Evolutionary conservation across 2,329 filamentous ascomycete species (phyloP), one percentile per base, ranked within the genome.

Genomic region (Diaporthe ilicicola): DNA sequence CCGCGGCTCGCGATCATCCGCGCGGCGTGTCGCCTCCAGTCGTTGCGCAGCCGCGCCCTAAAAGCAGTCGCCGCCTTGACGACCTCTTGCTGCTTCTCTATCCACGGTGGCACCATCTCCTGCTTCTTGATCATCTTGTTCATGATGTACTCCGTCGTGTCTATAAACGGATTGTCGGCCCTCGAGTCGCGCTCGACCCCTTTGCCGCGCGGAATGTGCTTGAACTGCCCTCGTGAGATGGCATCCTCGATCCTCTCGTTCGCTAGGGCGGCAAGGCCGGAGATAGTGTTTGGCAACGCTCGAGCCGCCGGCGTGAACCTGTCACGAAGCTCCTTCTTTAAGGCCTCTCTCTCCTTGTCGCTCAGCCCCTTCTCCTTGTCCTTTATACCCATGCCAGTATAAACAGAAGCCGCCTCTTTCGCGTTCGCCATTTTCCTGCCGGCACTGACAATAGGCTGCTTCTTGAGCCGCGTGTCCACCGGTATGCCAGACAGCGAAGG

Each of bases 41-140:
- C 94, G 50, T 87, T 89, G 44, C 95, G 86, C 72, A 98, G 78
- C n/a, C 94, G 85, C 2, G 85, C 82, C 2, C 96, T 88, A 78
- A 99, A 98, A 1, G 86, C 85, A 15, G 85, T 87, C 1, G 91
- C 88, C 0, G 93, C 88, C 72, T 89, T 90, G 13, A 90, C 87
- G 7, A 98, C 84, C 77, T 98, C 94, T 79, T 98, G 95, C 80
- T 99, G 96, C 82, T 98, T 98, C 82, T 99, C 96, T 72, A 99
- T 98, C 96, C 96, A 99, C 0, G 95, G 95, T 0, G 96, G 96
- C 0, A 97, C 94, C 72, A 98, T 93, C 24, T 97, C 95, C 81
- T 99, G 96, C 71, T 93, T 92, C 82, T 98, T 93, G 74, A 99
- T 98, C 84, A 98, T 98, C 82, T 97, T 96, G 82, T 99, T 98